A percentile compares a stretch with the other conserved stretches of the same genome.
phyloP scores from a whole-genome alignment of 495 filamentous ascomycete species.

The Hypoxylon intermedium region DNA sequence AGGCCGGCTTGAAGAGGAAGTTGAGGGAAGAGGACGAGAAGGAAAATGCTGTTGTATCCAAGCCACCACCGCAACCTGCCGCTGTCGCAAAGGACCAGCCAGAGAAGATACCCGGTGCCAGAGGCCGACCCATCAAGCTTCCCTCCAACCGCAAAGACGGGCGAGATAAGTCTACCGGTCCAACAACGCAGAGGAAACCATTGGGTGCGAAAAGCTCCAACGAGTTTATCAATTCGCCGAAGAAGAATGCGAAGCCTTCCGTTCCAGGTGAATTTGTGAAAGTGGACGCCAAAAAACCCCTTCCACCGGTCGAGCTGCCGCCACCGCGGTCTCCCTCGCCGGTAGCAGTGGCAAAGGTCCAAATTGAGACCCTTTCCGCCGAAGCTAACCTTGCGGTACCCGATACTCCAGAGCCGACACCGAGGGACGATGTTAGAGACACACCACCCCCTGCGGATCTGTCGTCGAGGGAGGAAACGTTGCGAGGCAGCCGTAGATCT shows the following conservation, averaged over 20 bases:
- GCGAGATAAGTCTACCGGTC: conserved; percentile 34
- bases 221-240: conserved; percentile 52
- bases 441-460: conserved; percentile 65
- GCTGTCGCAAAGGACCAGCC: conserved; percentile 18
- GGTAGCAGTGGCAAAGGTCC: conserved; percentile 22
- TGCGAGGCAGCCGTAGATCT: conserved; percentile 68
- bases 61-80: conserved; percentile 5
- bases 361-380: conserved; percentile 45
- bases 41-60: conserved; percentile 30
- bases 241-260: conserved; percentile 43
- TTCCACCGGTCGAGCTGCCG: conserved; percentile 37
- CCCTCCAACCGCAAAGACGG: conserved; percentile 34
- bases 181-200: conserved; percentile 44
- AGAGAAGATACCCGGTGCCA: conserved; percentile 25
- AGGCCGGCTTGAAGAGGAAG: conserved; percentile 41
- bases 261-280: conserved; percentile 34
- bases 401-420: conserved; percentile 44
- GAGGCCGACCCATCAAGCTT: conserved; percentile 37
- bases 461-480: conserved; percentile 56
- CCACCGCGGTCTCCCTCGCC: conserved; percentile 19
- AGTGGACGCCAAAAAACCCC: conserved; percentile 22
- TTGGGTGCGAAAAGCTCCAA: conserved; percentile 57
- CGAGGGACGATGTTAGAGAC: conserved; percentile 50
- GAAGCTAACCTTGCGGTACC: conserved; percentile 43
- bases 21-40: conserved; percentile 47